Evolutionary conservation across 2,329 filamentous ascomycete species (phyloP).

Genomic region (Cadophora malorum): DNA sequence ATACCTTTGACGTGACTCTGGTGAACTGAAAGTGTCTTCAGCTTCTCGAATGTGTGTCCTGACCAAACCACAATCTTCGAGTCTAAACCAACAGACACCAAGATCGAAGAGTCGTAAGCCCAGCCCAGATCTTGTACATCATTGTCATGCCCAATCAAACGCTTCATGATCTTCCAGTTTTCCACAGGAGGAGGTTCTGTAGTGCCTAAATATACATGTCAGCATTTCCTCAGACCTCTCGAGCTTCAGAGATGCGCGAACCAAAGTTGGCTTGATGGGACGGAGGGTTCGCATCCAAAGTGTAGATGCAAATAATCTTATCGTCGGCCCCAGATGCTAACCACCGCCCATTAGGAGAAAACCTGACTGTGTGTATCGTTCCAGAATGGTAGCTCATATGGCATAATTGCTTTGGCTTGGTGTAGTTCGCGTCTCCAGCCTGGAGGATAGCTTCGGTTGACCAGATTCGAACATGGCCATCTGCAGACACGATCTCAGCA

Average conservation of each 20-base stretch:
- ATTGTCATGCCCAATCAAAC: slow-evolving; percentile 95
- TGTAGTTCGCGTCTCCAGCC: slow-evolving; percentile 73
- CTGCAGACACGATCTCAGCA: slow-evolving; percentile 51
- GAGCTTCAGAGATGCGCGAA: slow-evolving; percentile 49
- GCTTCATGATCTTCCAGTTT: slow-evolving; percentile 96
- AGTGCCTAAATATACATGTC: slow-evolving; percentile 55
- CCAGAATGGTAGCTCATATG: slow-evolving; percentile 98
- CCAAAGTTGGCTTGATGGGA: slow-evolving; percentile 81
- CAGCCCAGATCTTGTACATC: slow-evolving; percentile 98
- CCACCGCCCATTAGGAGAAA: slow-evolving; percentile 94
- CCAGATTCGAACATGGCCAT: slow-evolving; percentile 98
- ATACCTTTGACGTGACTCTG: slow-evolving; percentile 99
- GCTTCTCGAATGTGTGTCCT: slow-evolving; percentile 95
- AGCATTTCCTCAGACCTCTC: slow-evolving; percentile 30
- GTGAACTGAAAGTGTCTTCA: slow-evolving; percentile 91
- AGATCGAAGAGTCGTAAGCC: slow-evolving; percentile 93
- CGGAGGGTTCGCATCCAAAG: slow-evolving; percentile 78
- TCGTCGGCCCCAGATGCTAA: slow-evolving; percentile 97
- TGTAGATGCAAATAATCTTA: slow-evolving; percentile 98
- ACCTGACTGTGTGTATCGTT: slow-evolving; percentile 95
- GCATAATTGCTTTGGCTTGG: slow-evolving; percentile 88
- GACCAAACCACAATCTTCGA: slow-evolving; percentile 99
- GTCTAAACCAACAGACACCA: slow-evolving; percentile 95
- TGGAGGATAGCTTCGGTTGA: slow-evolving; percentile 93
- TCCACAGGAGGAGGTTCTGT: slow-evolving; percentile 93